These are phyloP conservation scores for Ogataea corticis DNA, from an alignment of 805 yeast species.

Conservation along the genomic window DNA sequence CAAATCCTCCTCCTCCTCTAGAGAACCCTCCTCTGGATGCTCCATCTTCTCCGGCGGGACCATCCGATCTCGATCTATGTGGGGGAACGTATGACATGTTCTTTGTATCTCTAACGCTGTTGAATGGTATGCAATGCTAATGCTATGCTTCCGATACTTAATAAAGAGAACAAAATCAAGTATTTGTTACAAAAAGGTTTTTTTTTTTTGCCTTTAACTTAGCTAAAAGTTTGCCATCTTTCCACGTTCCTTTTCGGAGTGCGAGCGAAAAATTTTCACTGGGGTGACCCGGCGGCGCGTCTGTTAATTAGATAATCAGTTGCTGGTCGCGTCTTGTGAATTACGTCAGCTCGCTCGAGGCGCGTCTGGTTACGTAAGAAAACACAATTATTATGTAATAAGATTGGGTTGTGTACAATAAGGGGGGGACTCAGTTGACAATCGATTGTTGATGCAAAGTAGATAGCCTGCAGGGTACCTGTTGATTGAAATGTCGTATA, in stretches of 20 bases:
- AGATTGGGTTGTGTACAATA: too few relatives aligned
- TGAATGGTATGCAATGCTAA: constrained; percentile 5
- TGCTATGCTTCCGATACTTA: constrained; percentile 7
- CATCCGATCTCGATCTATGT: constrained; percentile 42
- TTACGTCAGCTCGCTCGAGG: neutral
- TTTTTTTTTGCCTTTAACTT: constrained; percentile 3
- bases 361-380: too few relatives aligned
- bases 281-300: constrained; percentile 7
- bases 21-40: constrained; percentile 26
- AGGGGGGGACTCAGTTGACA: neutral
- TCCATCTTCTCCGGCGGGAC: constrained; percentile 31
- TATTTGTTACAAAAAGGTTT: neutral
- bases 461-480: too few relatives aligned
- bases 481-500: too few relatives aligned
- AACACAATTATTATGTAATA: too few relatives aligned
- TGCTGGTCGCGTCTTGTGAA: too few relatives aligned
- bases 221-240: constrained; percentile 5
- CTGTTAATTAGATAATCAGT: too few relatives aligned
- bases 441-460: too few relatives aligned
- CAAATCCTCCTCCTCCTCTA: constrained; percentile 29
- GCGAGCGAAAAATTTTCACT: constrained; percentile 8
- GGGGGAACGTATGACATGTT: constrained; percentile 49
- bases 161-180: neutral
- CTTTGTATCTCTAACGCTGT: neutral
- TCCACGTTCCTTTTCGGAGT: constrained; percentile 9